phyloP scores from a whole-genome alignment of 768 basidiomycete species.

The Stropharia rugosoannulata region DNA sequence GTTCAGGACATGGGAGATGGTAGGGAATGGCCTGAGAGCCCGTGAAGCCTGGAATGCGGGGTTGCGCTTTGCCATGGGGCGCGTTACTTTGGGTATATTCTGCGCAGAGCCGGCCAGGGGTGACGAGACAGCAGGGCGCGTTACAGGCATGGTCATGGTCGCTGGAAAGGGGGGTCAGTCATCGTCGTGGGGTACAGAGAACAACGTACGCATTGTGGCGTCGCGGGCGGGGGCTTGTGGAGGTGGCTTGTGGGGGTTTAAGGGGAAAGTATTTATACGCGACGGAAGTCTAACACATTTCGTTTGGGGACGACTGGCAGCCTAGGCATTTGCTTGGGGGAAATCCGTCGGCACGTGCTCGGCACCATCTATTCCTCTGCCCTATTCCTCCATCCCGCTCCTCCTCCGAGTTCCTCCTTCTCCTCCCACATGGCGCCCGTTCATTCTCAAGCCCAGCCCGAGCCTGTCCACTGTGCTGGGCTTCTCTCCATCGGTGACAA shows the following conservation, averaged over 20 bases:
- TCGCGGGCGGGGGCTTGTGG: slow-evolving; percentile 11
- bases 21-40: slow-evolving; percentile 75
- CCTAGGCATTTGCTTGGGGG: slow-evolving; percentile 25
- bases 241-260: slow-evolving; percentile 12
- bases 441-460: not conserved
- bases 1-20: slow-evolving; percentile 47
- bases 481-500: not conserved
- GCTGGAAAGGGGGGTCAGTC: slow-evolving; percentile 17
- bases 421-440: not conserved
- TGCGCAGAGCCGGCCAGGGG: slow-evolving; percentile 51
- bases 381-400: not conserved
- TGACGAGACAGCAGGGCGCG: slow-evolving; percentile 58
- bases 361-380: not conserved
- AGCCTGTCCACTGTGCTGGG: not conserved
- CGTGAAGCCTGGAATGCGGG: slow-evolving; percentile 70
- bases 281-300: slow-evolving; percentile 13
- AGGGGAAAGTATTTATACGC: slow-evolving; percentile 28
- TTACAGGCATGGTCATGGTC: slow-evolving; percentile 45
- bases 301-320: slow-evolving; percentile 18
- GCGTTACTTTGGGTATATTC: slow-evolving; percentile 24
- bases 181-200: not conserved
- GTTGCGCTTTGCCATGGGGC: slow-evolving; percentile 40
- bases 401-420: not conserved
- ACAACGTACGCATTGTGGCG: slow-evolving; percentile 36
- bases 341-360: slow-evolving; percentile 23